phyloP scores from a whole-genome alignment of 345 rosid genomes.

The Gossypium raimondii region DNA sequence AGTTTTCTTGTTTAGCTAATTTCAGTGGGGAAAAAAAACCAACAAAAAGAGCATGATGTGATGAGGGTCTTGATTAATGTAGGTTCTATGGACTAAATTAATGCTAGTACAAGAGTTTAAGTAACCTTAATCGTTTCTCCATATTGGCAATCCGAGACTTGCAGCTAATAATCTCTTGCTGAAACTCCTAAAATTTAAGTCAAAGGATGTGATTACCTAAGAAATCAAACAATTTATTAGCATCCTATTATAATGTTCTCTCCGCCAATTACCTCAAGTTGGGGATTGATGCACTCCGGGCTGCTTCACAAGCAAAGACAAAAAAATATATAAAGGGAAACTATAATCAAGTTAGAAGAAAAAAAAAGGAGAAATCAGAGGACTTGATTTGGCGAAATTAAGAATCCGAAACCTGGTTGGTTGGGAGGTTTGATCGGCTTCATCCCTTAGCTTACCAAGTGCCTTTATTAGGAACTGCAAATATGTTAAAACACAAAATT shows the following conservation, averaged over 20 bases:
- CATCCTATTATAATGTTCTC: no score
- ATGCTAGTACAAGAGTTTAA: not conserved
- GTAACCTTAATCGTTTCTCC: constrained; percentile 38
- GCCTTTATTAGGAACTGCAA: constrained; percentile 30
- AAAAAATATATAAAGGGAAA: no score
- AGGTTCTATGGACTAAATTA: no score
- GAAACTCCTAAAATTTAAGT: constrained; percentile 25
- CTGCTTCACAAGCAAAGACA: constrained; percentile 5
- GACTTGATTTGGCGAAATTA: not conserved
- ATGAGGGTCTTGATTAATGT: not conserved
- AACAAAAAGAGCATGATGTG: not conserved
- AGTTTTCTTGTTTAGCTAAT: not conserved
- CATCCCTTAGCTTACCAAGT: constrained; percentile 28
- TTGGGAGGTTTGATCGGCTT: constrained; percentile 18
- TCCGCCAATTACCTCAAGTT: constrained; percentile 24
- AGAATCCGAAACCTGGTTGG: constrained; percentile 20
- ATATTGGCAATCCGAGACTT: constrained; percentile 22
- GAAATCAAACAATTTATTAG: not conserved
- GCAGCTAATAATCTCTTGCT: constrained; percentile 27
- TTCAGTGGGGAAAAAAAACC: no score
- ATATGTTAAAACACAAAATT: no score
- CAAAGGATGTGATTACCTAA: not conserved
- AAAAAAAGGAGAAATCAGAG: not conserved
- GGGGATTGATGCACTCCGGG: constrained; percentile 16
- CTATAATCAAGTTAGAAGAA: not conserved